Evolutionary conservation across 257 asterid genomes (phyloP).

Genomic region (Leonotis leonurus): DNA sequence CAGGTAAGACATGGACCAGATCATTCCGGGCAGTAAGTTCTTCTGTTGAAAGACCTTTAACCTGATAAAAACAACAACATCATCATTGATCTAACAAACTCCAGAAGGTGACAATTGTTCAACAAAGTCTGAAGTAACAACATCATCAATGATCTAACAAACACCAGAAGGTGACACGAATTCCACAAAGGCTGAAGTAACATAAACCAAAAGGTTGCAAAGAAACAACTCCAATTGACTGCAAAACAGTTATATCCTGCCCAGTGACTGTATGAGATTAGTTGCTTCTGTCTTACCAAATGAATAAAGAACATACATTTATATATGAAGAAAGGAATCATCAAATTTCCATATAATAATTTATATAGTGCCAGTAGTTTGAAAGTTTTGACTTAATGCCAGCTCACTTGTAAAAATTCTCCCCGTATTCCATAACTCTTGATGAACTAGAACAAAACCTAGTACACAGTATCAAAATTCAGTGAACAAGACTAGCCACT

Average conservation of each 20-base stretch:
- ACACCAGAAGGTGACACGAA: not conserved
- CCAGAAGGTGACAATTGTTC: not conserved
- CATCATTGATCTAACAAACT: not conserved
- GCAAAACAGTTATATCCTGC: not conserved
- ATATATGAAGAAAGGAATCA: not conserved
- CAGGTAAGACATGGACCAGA: slow-evolving; percentile 87
- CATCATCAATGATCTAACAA: not conserved
- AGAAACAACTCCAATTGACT: not conserved
- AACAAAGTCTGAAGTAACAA: not conserved
- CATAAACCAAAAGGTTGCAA: not conserved
- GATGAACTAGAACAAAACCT: not conserved
- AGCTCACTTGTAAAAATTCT: not conserved
- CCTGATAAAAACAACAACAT: slow-evolving; percentile 46
- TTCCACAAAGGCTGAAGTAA: not conserved
- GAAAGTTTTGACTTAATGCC: no score
- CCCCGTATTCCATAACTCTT: not conserved
- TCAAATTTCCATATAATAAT: not conserved
- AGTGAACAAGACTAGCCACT: no score
- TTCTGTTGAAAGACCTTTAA: slow-evolving; percentile 84
- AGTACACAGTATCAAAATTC: not conserved
- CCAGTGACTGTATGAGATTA: not conserved
- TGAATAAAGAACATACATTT: not conserved
- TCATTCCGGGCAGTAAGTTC: slow-evolving; percentile 87
- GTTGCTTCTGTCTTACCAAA: not conserved
- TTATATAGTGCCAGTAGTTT: not conserved